Conservation (phyloP, 2,329 filamentous ascomycete species). For the Nemania sp. region DNA sequence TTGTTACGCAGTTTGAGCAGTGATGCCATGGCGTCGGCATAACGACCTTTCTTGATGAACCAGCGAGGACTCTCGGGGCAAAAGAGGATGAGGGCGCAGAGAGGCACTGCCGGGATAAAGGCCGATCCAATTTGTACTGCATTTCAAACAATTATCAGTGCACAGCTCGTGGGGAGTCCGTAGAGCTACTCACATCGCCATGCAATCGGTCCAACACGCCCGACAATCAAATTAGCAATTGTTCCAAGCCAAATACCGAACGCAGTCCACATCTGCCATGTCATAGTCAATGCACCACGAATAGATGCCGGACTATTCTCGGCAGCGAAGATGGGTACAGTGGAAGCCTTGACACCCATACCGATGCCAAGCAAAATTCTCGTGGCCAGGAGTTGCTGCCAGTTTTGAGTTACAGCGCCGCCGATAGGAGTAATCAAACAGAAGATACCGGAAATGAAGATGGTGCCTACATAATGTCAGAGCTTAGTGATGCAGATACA, state of each 20-base stretch:
- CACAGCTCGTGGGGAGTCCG: not conserved
- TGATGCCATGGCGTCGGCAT: conserved; percentile 61
- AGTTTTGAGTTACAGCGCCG: conserved; percentile 27
- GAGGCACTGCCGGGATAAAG: conserved; percentile 61
- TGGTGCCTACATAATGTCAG: conserved; percentile 59
- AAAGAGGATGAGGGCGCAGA: conserved; percentile 63
- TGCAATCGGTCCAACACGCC: conserved; percentile 44
- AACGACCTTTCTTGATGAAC: conserved; percentile 67
- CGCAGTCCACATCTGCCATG: conserved; percentile 72
- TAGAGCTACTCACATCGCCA: conserved; percentile 25
- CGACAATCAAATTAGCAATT: conserved; percentile 59
- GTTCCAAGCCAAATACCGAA: conserved; percentile 65
- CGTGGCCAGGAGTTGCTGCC: conserved; percentile 66
- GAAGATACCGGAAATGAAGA: conserved; percentile 75
- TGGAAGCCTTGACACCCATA: conserved; percentile 73
- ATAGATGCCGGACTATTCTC: conserved; percentile 71
- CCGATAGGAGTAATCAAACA: conserved; percentile 58
- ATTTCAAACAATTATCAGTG: conserved; percentile 4
- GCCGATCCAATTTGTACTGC: conserved; percentile 48
- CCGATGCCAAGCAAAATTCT: conserved; percentile 74
- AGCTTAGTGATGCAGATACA: not conserved
- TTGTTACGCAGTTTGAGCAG: conserved; percentile 57
- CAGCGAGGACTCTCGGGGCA: conserved; percentile 69
- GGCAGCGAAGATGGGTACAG: conserved; percentile 73
- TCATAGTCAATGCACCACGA: conserved; percentile 78